Evolutionary conservation across 2,329 filamentous ascomycete species (phyloP), one percentile per base, ranked within the genome.

Genomic region (Penicillium sp.): DNA sequence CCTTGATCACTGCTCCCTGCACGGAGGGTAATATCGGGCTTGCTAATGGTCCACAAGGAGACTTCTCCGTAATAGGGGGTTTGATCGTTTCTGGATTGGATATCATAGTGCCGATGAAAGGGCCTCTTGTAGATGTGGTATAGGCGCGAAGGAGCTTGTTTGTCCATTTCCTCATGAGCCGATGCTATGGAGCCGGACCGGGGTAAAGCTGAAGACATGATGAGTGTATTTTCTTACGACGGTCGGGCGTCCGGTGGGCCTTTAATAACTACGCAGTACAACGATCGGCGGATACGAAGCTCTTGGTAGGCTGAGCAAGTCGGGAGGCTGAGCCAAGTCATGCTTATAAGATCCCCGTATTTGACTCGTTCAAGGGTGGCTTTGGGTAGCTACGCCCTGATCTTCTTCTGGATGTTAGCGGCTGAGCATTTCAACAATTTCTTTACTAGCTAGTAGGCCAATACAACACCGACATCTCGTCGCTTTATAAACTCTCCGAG

Each of bases 1-100:
- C 42, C 46, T 34, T 43, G 4, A 18, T 11, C 38, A 43, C 44
- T 52, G 13, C 34, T 20, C 14, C 54, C 50, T n/a, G 40, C 46
- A 16, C 50, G 52, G 1, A 58, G 35, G 10, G 26, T 52, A 26
- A 58, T 18, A 13, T 54, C 52, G 4, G 54, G 52, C 37, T 57
- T 55, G 10, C 47, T 51, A 20, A 24, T 38, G 5, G 37, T 52
- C 18, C 53, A 55, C 8, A 26, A n/a, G 5, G 54, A 55, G 18
- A 55, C 18, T 4, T 52, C 40, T 3, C 39, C 43, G 20, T 52
- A 52, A 28, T 47, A 54, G 1, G 54, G 16, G 13, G 39, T 27
- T 16, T 47, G 42, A 3, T 42, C 43, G 14, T 55, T 44, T 5
- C n/a, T 9, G 1, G 52, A 50, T 22, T 51, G 55, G 31, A 57